Percentiles rank a stretch among this genome's conserved stretches.
Evolutionary conservation across 495 filamentous ascomycete species (phyloP).

Genomic region (Hyaloscypha finlandica): DNA sequence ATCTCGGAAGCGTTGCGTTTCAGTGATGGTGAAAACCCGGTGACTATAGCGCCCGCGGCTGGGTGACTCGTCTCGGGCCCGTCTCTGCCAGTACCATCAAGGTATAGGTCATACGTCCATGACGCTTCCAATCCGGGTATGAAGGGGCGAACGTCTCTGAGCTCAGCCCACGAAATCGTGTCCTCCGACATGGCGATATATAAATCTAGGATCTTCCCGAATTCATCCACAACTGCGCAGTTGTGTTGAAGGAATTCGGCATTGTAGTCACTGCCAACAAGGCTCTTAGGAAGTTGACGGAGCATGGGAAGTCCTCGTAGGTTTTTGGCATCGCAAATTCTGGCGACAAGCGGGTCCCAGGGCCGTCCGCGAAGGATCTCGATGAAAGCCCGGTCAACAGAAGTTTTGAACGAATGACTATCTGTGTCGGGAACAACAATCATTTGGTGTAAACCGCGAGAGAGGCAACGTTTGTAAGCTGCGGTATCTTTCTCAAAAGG

Average conservation of each 20-base stretch:
- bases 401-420: slow-evolving; percentile 46
- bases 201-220: slow-evolving; percentile 53
- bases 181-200: slow-evolving; percentile 56
- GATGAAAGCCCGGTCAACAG: slow-evolving; percentile 50
- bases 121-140: slow-evolving; percentile 50
- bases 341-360: slow-evolving; percentile 57
- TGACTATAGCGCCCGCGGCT: slow-evolving; percentile 50
- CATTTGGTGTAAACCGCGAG: slow-evolving; percentile 55
- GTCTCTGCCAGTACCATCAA: slow-evolving; percentile 37
- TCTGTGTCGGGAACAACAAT: slow-evolving; percentile 50
- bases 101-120: slow-evolving; percentile 50
- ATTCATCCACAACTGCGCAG: slow-evolving; percentile 50
- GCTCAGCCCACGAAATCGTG: slow-evolving; percentile 48
- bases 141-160: slow-evolving; percentile 45
- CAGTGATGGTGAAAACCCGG: slow-evolving; percentile 36
- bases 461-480: slow-evolving; percentile 58
- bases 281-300: slow-evolving; percentile 44
- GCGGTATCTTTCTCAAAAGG: slow-evolving; percentile 61
- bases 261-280: slow-evolving; percentile 43
- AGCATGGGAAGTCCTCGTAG: slow-evolving; percentile 59
- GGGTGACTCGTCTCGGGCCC: slow-evolving; percentile 31
- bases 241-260: slow-evolving; percentile 48
- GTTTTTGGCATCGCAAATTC: slow-evolving; percentile 54
- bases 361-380: slow-evolving; percentile 47
- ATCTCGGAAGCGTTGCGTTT: slow-evolving; percentile 52